Conservation (phyloP, 108 stramenopile genomes). For the Nitzschia inconspicua region DNA sequence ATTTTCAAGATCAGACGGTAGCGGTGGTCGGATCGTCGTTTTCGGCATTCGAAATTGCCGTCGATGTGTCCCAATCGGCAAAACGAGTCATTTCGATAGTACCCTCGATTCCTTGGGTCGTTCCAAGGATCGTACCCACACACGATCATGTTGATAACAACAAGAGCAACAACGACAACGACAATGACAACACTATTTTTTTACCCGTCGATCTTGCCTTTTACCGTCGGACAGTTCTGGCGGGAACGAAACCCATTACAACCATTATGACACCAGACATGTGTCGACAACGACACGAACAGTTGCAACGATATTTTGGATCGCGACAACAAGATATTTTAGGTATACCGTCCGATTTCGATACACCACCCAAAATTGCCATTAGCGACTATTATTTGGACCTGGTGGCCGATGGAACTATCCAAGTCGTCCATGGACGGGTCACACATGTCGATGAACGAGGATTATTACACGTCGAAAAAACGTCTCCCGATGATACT, state of each 20-base stretch:
- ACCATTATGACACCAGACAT: constrained; percentile 27
- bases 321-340: constrained; percentile 37
- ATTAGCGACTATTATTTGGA: constrained; percentile 65
- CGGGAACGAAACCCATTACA: constrained; percentile 17
- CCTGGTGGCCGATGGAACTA: constrained; percentile 40
- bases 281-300: constrained; percentile 29
- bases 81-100: constrained; percentile 44
- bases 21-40: constrained; percentile 61
- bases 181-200: constrained; percentile 21
- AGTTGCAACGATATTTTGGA: constrained; percentile 39
- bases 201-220: constrained; percentile 56
- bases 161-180: too few relatives aligned
- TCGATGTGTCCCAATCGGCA: constrained; percentile 46
- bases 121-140: constrained; percentile 50
- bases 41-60: constrained; percentile 63
- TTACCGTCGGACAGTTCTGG: constrained; percentile 34
- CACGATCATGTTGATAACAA: neutral
- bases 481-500: neutral
- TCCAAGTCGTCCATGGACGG: constrained; percentile 50
- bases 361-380: constrained; percentile 45
- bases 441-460: constrained; percentile 32
- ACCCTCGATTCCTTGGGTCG: constrained; percentile 60
- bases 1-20: constrained; percentile 40
- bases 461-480: neutral
- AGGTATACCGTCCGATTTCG: constrained; percentile 47